Evolutionary conservation across 2,329 filamentous ascomycete species (phyloP).

Genomic region (Cercospora berteroae): DNA sequence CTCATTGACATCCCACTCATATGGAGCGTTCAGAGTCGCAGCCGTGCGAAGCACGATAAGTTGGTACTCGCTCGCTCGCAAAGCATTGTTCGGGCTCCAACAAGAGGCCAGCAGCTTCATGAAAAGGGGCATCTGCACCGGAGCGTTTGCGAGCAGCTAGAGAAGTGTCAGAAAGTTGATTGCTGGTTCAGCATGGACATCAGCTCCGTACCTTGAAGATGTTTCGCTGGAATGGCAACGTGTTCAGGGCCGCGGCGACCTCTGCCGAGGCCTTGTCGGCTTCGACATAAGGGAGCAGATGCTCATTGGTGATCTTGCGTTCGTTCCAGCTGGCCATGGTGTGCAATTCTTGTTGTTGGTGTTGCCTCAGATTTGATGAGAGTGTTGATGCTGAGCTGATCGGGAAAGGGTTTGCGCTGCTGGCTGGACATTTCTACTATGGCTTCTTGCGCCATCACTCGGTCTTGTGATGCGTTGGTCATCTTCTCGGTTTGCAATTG

Average conservation of each 20-base stretch:
- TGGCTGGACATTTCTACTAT: background rate
- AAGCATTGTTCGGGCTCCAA: background rate
- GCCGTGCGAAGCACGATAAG: background rate
- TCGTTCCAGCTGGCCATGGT: constrained; percentile 1
- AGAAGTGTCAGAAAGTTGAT: background rate
- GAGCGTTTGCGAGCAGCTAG: background rate
- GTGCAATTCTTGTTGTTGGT: background rate
- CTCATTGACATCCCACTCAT: constrained; percentile 2
- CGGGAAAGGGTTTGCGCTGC: background rate
- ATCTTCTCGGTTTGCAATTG: background rate
- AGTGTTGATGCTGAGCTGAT: background rate
- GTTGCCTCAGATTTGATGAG: background rate
- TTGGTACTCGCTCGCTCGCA: background rate
- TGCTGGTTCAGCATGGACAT: background rate
- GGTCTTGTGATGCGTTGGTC: background rate
- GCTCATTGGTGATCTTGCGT: constrained; percentile 3
- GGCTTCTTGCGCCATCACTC: background rate
- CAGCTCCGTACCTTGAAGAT: background rate
- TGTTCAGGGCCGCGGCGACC: background rate
- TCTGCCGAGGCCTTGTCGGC: background rate
- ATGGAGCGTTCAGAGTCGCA: background rate
- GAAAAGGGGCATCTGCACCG: background rate
- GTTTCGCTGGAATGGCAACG: background rate
- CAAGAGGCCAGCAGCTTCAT: background rate
- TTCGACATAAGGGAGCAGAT: constrained; percentile 1